Evolutionary conservation across 768 basidiomycete species (phyloP), one percentile per base, ranked within the genome.

Genomic region (Tylopilus sp.): DNA sequence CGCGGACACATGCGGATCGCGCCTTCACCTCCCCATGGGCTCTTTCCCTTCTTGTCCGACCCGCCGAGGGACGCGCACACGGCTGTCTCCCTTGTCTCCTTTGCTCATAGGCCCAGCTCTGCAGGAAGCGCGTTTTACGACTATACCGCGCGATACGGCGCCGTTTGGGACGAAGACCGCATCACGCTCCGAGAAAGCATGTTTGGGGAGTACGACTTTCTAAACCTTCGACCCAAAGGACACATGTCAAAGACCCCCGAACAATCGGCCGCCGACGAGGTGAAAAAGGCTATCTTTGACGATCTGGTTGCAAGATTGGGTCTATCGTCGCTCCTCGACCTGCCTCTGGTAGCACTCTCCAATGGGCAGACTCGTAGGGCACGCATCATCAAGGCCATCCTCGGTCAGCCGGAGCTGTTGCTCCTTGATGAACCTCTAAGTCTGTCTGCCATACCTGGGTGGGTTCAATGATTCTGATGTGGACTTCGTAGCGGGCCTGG

Each of bases 351-450:
- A 8, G 90, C 90, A 0, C 67, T 98, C 46, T 91, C 88, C 55
- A 95, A 95, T 61, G 95, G 95, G 0, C 95, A 99, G 73, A 98
- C 86, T 26, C 73, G 95, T 35, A 73, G 91, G 17, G 93, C 93
- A 6, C 74, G 94, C 40, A 88, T 99, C 42, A 75, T 89, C 9
- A 81, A 85, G 56, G 88, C 89, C 0, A 67, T 98, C 9, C 64
- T 98, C 28, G 72, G 68, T 17, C 75, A 79, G 40, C 91, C 93
- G 0, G 78, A 85, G 53, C 64, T 98, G 18, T 64, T 98, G 21
- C 68, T 98, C 7, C 75, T 98, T n/a, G 94, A 97, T 54, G 95
- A 98, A 66, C 95, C 94, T 1, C 73, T 93, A 33, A 91, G 91
- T 92, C 57, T 51, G 85, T 39, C 7, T 5, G 13, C 45, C 38